Evolutionary conservation across 306 rosid genomes (phyloP).

Genomic region (Cicer arietinum): DNA sequence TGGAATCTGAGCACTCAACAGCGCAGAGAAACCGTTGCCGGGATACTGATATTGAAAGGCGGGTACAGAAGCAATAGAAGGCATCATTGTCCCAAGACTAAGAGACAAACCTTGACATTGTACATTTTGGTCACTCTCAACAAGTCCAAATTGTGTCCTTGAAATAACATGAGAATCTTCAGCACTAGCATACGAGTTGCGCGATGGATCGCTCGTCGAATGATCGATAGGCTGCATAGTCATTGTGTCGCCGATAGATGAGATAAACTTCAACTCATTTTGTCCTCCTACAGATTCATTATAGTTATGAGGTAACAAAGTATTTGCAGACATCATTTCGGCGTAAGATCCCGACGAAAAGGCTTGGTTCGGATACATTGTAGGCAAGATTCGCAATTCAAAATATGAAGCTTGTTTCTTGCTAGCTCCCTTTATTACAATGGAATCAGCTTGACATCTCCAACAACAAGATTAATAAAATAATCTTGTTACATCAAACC

Average conservation of each 20-base stretch:
- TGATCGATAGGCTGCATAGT: constrained; percentile 49
- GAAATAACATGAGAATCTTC: constrained; percentile 42
- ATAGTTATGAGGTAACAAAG: constrained; percentile 58
- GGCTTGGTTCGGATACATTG: constrained; percentile 70
- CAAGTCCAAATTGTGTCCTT: constrained; percentile 52
- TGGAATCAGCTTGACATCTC: constrained; percentile 39
- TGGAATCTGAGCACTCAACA: constrained; percentile 50
- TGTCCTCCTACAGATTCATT: constrained; percentile 58
- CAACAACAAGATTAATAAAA: constrained; percentile 35
- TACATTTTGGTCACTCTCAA: constrained; percentile 54
- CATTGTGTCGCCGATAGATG: constrained; percentile 52
- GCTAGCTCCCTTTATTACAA: constrained; percentile 44
- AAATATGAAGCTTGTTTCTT: constrained; percentile 50
- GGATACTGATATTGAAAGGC: constrained; percentile 65
- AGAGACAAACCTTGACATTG: constrained; percentile 84
- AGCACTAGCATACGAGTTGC: constrained; percentile 45
- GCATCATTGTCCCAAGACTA: constrained; percentile 74
- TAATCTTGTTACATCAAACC: constrained; percentile 31
- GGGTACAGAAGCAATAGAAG: constrained; percentile 24
- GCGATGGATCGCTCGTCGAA: constrained; percentile 35
- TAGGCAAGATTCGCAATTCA: constrained; percentile 49
- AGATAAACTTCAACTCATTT: constrained; percentile 69
- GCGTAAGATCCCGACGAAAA: constrained; percentile 68
- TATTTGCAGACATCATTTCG: constrained; percentile 53
- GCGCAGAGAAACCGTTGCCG: constrained; percentile 50